Conservation (phyloP, 2,329 filamentous ascomycete genomes). For the Sporothrix pseudoabietina region DNA sequence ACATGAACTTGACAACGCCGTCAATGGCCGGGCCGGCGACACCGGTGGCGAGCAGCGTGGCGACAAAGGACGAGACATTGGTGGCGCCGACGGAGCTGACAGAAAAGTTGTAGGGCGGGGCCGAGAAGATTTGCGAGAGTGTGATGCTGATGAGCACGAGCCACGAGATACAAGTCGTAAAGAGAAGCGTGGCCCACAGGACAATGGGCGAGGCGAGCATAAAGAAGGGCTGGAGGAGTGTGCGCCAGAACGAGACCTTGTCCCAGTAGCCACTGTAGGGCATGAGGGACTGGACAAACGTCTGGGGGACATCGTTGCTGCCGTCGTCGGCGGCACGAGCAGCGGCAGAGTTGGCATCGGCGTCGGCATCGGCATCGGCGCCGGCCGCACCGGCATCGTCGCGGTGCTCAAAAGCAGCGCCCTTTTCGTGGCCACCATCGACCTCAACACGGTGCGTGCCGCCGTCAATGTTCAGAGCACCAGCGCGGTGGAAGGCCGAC, state of each 20-base stretch:
- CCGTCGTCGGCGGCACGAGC: conserved; percentile 7
- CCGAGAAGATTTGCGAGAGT: conserved; percentile 44
- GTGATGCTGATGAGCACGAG: conserved; percentile 40
- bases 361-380: not conserved
- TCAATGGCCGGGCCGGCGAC: conserved; percentile 43
- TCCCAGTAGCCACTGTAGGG: conserved; percentile 46
- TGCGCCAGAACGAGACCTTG: conserved; percentile 43
- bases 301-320: conserved; percentile 34
- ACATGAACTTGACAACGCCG: conserved; percentile 42
- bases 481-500: conserved; percentile 42
- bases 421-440: conserved; percentile 25
- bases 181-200: conserved; percentile 45
- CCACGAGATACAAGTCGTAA: conserved; percentile 44
- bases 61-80: conserved; percentile 42
- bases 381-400: not conserved
- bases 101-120: conserved; percentile 44
- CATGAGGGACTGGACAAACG: conserved; percentile 40
- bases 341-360: not conserved
- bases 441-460: conserved; percentile 30
- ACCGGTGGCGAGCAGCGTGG: conserved; percentile 41
- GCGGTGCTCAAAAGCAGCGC: conserved; percentile 28
- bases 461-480: conserved; percentile 43
- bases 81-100: conserved; percentile 42
- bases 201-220: conserved; percentile 44
- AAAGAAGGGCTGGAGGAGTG: conserved; percentile 43